Evolutionary conservation across 2,329 filamentous ascomycete species (phyloP).

Genomic region (Fusarium mangiferae): DNA sequence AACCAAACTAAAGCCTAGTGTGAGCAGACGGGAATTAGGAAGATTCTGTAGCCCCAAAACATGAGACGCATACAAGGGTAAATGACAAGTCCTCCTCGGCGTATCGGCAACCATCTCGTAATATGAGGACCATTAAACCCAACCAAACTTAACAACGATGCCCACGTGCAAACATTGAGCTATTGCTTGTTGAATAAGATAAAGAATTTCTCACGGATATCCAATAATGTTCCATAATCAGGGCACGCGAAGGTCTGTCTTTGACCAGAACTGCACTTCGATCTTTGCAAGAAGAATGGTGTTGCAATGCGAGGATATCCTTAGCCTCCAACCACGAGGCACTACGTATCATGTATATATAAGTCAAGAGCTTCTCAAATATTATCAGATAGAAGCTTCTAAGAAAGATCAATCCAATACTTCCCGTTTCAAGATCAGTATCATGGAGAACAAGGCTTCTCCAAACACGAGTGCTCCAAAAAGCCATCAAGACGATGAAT

Average conservation of each 20-base stretch:
- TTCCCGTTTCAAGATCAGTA: neutral
- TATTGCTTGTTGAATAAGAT: neutral
- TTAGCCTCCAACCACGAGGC: neutral
- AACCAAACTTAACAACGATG: neutral
- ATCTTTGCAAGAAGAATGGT: no score
- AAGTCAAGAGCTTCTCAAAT: neutral
- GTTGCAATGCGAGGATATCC: no score
- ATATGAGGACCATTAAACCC: neutral
- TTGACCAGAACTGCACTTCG: rapidly evolving
- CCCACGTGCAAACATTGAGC: neutral
- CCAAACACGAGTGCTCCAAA: neutral
- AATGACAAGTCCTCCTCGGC: rapidly evolving
- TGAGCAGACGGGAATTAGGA: neutral
- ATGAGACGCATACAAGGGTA: neutral
- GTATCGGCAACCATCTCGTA: neutral
- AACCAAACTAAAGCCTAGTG: no score
- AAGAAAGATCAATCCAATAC: neutral
- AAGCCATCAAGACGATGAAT: neutral
- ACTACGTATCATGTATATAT: neutral
- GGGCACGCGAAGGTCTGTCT: neutral
- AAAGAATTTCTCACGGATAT: rapidly evolving
- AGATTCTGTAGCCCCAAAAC: rapidly evolving
- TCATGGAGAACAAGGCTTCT: neutral
- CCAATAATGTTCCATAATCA: neutral
- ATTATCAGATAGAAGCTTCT: rapidly evolving